Evolutionary conservation across 331 rosid genomes (phyloP).

Genomic region (Quercus tomentella): DNA sequence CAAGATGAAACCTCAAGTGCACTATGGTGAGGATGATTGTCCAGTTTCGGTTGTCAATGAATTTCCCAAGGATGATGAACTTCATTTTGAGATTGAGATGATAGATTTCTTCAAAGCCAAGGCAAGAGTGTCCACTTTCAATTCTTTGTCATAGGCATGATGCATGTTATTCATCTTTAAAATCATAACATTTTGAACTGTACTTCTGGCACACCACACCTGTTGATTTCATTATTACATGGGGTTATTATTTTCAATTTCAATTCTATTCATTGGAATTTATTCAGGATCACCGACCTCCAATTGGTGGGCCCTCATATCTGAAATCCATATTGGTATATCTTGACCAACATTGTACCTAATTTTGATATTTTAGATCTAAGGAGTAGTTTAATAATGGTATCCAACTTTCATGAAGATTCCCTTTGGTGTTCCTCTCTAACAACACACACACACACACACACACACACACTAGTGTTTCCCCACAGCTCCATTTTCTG

Average conservation of each 20-base stretch:
- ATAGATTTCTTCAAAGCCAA: conserved; percentile 80
- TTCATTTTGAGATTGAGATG: conserved; percentile 95
- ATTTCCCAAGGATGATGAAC: conserved; percentile 87
- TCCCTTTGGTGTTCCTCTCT: too few relatives aligned
- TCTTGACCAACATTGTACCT: background rate
- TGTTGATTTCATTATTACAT: background rate
- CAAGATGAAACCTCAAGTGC: conserved; percentile 91
- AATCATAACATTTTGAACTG: background rate
- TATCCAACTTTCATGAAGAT: background rate
- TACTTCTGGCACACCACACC: background rate
- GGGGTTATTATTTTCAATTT: background rate
- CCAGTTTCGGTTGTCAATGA: conserved; percentile 62
- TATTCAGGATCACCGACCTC: background rate
- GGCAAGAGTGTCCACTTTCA: conserved; percentile 51
- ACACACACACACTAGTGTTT: too few relatives aligned
- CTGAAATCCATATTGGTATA: background rate
- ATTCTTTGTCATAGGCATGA: background rate
- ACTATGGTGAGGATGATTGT: conserved; percentile 87
- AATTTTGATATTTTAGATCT: background rate
- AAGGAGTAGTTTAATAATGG: background rate
- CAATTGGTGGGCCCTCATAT: background rate
- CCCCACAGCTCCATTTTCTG: too few relatives aligned
- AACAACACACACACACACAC: too few relatives aligned
- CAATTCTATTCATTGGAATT: background rate
- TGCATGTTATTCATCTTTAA: background rate